Conservation (phyloP, 306 rosid genomes). For the Phaseolus lunatus region DNA sequence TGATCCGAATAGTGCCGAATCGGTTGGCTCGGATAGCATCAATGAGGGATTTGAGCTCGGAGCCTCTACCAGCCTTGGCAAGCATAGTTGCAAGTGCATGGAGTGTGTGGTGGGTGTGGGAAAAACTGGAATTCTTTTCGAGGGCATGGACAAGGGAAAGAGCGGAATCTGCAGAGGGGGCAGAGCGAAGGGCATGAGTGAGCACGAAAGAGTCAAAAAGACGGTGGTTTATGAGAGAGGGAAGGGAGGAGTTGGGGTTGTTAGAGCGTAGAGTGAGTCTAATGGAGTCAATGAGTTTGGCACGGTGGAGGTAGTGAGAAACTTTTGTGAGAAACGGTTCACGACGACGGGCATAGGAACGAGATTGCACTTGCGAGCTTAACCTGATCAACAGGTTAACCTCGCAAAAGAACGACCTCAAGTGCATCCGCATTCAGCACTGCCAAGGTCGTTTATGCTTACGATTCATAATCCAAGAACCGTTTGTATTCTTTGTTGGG, state of each 20-base stretch:
- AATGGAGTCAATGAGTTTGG: conserved; percentile 76
- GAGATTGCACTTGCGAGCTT: conserved; percentile 50
- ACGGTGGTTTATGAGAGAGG: conserved; percentile 52
- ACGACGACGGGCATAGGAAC: conserved; percentile 54
- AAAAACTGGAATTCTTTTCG: conserved; percentile 49
- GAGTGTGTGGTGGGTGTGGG: conserved; percentile 70
- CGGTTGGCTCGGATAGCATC: conserved; percentile 54
- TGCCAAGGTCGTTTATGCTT: background rate
- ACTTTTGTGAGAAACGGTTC: conserved; percentile 75
- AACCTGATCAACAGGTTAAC: conserved; percentile 39
- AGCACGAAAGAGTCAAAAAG: conserved; percentile 70
- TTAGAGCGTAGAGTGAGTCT: conserved; percentile 69
- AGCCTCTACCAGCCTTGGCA: conserved; percentile 58
- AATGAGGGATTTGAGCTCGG: conserved; percentile 64
- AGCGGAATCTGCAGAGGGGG: conserved; percentile 79
- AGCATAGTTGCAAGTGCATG: conserved; percentile 78
- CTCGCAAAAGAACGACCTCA: conserved; percentile 39
- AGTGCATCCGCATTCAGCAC: conserved; percentile 45
- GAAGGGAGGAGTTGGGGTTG: conserved; percentile 59
- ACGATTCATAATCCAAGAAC: background rate
- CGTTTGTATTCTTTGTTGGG: background rate
- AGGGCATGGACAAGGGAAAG: conserved; percentile 56
- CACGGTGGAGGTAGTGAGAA: conserved; percentile 77
- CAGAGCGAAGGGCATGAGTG: conserved; percentile 75
- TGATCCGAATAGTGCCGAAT: conserved; percentile 55